A percentile compares a stretch with the other conserved stretches of the same genome.
Evolutionary conservation across 148 eudicot genomes (phyloP).

Genomic region (Cornus kousa): DNA sequence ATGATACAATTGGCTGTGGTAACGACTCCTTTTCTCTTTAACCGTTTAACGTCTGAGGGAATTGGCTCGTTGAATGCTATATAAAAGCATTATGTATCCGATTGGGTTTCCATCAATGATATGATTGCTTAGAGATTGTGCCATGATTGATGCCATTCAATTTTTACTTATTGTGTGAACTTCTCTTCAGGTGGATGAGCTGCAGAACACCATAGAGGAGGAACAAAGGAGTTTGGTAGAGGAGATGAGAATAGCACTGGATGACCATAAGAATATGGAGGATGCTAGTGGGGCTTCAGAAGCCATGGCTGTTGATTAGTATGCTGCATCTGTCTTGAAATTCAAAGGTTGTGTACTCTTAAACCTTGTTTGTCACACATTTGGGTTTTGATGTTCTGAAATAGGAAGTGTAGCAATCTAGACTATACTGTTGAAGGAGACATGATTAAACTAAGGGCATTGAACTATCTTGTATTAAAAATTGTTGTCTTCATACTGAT

Average conservation of each 20-base stretch:
- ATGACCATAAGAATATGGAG: constrained; percentile 63
- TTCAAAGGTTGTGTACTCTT: constrained; percentile 10
- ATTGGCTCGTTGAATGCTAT: background rate
- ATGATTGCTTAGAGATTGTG: background rate
- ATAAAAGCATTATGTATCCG: background rate
- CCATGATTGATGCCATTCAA: too few species aligned
- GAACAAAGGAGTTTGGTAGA: constrained; percentile 74
- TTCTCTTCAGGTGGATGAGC: constrained; percentile 68
- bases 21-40: background rate
- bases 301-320: constrained; percentile 74
- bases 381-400: background rate
- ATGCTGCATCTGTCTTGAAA: background rate
- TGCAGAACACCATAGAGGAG: constrained; percentile 84
- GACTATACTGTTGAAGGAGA: too few species aligned
- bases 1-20: background rate
- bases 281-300: constrained; percentile 52
- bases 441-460: too few species aligned
- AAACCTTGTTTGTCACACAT: background rate
- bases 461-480: too few species aligned
- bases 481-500: too few species aligned
- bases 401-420: background rate
- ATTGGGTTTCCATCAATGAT: background rate
- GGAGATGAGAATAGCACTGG: constrained; percentile 61
- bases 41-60: background rate
- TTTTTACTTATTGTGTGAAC: too few species aligned